A percentile compares a stretch with the other conserved stretches of the same genome.
phyloP scores from a whole-genome alignment of 1,284 basidiomycete species.

The Earliella scabrosa region DNA sequence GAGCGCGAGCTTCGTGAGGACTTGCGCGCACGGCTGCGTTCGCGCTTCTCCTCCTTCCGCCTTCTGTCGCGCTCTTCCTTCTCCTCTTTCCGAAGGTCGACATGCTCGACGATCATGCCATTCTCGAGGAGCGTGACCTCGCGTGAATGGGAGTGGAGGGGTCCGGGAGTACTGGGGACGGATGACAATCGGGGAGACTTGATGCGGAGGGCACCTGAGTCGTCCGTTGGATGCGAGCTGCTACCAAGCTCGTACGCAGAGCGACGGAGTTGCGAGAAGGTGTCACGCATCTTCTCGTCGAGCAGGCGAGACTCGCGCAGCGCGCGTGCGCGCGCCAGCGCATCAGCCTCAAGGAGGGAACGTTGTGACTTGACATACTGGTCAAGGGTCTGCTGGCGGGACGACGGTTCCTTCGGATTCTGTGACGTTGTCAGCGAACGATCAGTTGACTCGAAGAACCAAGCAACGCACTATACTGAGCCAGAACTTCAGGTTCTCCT shows the following conservation, averaged over 20 bases:
- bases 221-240: constrained; percentile 51
- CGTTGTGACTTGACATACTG: constrained; percentile 75
- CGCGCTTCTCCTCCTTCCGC: constrained; percentile 40
- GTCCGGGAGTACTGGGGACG: constrained; percentile 35
- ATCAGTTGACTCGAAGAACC: constrained; percentile 13
- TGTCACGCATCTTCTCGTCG: constrained; percentile 75
- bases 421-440: constrained; percentile 33
- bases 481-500: constrained; percentile 87
- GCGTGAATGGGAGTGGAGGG: constrained; percentile 55
- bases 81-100: constrained; percentile 82
- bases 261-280: constrained; percentile 75
- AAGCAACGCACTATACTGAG: constrained; percentile 72
- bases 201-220: constrained; percentile 66
- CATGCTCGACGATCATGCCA: constrained; percentile 85
- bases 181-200: constrained; percentile 58
- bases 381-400: constrained; percentile 74
- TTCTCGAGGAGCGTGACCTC: constrained; percentile 83
- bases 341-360: constrained; percentile 74
- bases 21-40: constrained; percentile 65
- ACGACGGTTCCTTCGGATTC: constrained; percentile 82
- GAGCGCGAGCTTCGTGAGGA: constrained; percentile 62
- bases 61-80: constrained; percentile 35
- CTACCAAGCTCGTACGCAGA: constrained; percentile 72
- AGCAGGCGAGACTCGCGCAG: constrained; percentile 76
- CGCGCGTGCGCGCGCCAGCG: constrained; percentile 72